Evolutionary conservation across 2,329 filamentous ascomycete genomes (phyloP).

Genomic region (Colletotrichum noveboracense): DNA sequence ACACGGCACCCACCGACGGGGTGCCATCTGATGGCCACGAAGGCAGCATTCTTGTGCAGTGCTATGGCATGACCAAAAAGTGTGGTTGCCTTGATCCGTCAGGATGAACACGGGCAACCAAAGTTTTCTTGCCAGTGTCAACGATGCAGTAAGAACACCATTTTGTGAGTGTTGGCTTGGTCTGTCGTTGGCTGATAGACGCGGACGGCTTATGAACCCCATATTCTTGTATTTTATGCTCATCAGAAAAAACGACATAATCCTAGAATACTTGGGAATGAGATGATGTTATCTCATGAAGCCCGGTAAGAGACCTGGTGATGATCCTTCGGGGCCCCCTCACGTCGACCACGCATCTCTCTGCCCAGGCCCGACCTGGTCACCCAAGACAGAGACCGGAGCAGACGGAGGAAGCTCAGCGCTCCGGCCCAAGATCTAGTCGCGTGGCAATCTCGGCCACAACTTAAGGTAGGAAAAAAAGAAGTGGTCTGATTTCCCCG

Average conservation of each 20-base stretch:
- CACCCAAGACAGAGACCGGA: background rate
- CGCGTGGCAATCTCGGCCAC: slow-evolving; percentile 3
- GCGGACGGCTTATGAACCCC: too few relatives aligned
- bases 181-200: background rate
- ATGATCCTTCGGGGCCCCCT: background rate
- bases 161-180: background rate
- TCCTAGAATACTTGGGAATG: background rate
- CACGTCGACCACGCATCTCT: background rate
- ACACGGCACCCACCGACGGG: background rate
- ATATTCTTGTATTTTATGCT: too few relatives aligned
- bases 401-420: background rate
- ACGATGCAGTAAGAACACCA: background rate
- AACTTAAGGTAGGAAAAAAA: background rate
- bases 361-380: background rate
- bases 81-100: background rate
- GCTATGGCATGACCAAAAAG: too few relatives aligned
- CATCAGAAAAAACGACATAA: background rate
- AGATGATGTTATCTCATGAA: too few relatives aligned
- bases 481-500: slow-evolving; percentile 22
- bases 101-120: background rate
- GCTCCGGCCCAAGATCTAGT: background rate
- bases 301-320: background rate
- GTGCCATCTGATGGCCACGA: background rate
- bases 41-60: background rate
- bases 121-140: background rate